Percentiles rank a stretch among this genome's conserved stretches.
Evolutionary conservation across 2,329 filamentous ascomycete genomes (phyloP).

Genomic region (Torrubiellomyces zombiae): DNA sequence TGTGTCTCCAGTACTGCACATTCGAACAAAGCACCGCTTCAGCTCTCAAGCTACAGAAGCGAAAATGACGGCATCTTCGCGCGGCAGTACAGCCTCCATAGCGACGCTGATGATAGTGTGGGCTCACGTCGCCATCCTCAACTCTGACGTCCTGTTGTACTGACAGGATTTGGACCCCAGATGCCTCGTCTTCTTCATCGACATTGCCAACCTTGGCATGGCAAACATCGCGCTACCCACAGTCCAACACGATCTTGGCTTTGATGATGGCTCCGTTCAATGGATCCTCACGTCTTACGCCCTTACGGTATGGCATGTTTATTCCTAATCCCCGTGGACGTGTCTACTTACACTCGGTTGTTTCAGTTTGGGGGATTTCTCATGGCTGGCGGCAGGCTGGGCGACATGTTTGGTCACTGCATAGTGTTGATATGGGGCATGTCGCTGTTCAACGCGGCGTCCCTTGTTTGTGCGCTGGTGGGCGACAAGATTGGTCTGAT

Average conservation of each 20-base stretch:
- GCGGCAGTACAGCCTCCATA: too few species aligned
- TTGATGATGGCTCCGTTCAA: slow-evolving; percentile 4
- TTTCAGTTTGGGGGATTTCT: slow-evolving; percentile 5
- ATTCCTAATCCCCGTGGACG: too few species aligned
- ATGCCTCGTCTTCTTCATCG: slow-evolving; percentile 5
- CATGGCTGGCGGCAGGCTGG: slow-evolving; percentile 4
- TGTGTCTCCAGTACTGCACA: too few species aligned
- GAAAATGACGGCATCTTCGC: too few species aligned
- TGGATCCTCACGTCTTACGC: slow-evolving; percentile 5
- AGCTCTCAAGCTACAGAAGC: neutral
- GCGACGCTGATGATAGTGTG: slow-evolving; percentile 3
- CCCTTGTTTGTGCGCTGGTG: slow-evolving; percentile 3
- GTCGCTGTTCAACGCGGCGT: slow-evolving; percentile 3
- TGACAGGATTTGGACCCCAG: too few species aligned
- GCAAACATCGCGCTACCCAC: slow-evolving; percentile 5
- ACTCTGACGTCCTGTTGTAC: too few species aligned
- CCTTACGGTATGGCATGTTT: slow-evolving; percentile 2
- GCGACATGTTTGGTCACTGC: slow-evolving; percentile 5
- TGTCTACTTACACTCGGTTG: too few species aligned
- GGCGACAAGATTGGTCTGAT: slow-evolving; percentile 3
- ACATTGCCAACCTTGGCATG: slow-evolving; percentile 6
- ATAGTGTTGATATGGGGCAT: slow-evolving; percentile 3
- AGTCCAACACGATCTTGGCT: slow-evolving; percentile 4
- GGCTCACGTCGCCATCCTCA: too few species aligned
- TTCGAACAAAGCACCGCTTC: neutral